Evolutionary conservation across 2,329 filamentous ascomycete genomes (phyloP).

Genomic region (Phialophora macrospora): DNA sequence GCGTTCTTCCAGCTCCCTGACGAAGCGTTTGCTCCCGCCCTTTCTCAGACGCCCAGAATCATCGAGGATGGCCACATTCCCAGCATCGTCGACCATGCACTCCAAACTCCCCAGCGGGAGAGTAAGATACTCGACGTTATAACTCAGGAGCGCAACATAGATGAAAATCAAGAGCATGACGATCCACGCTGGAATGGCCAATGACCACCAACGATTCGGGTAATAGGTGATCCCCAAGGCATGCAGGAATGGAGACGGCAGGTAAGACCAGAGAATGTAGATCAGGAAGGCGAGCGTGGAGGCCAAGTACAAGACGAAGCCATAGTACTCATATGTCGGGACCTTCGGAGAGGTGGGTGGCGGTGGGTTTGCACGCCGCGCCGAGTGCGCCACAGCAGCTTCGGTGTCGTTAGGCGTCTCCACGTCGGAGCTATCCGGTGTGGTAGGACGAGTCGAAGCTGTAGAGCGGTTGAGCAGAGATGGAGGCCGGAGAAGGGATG

Average conservation of each 20-base stretch:
- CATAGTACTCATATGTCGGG: constrained; percentile 99
- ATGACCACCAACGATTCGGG: constrained; percentile 95
- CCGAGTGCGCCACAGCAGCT: constrained; percentile 64
- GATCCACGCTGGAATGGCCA: constrained; percentile 87
- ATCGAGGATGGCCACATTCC: constrained; percentile 82
- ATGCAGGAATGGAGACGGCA: constrained; percentile 89
- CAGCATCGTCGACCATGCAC: constrained; percentile 89
- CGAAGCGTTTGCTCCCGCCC: constrained; percentile 47
- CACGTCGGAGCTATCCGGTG: constrained; percentile 87
- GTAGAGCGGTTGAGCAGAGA: constrained; percentile 55
- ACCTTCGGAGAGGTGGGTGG: constrained; percentile 89
- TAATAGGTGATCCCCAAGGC: constrained; percentile 96
- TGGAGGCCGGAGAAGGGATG: constrained; percentile 78
- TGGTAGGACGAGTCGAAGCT: constrained; percentile 83
- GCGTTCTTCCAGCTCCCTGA: constrained; percentile 29
- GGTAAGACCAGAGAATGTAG: constrained; percentile 81
- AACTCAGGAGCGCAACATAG: constrained; percentile 86
- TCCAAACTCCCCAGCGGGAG: constrained; percentile 78
- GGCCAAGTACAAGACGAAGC: constrained; percentile 94
- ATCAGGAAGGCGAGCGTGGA: constrained; percentile 78
- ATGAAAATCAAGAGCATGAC: constrained; percentile 90
- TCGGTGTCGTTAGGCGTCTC: constrained; percentile 69
- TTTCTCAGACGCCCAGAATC: constrained; percentile 64
- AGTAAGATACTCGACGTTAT: constrained; percentile 89
- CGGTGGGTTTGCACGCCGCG: constrained; percentile 65